Evolutionary conservation across 257 asterid species (phyloP), one percentile per base, ranked within the genome.

Genomic region (Nemophila menziesii): DNA sequence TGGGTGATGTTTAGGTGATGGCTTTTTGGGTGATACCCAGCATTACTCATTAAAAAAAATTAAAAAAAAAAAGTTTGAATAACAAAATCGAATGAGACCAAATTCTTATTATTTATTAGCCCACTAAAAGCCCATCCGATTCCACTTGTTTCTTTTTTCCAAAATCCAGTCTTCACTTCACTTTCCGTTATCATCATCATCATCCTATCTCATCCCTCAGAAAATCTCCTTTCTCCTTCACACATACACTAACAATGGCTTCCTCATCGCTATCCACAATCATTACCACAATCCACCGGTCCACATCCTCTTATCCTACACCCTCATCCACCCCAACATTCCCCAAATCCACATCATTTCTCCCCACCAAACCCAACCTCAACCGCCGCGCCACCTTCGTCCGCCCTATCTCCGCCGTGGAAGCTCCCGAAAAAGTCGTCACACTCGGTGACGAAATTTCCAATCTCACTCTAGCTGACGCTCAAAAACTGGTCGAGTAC

Each of bases 401-500:
- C 66, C 78, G 73, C 55, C 90, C 80, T 8, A 39, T 81, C 38
- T 46, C 79, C 50, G 93, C 93, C 67, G 86, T 82, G 20, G 93
- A 77, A 0, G 93, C 97, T 1, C 93, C 97, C 0, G 95, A 82
- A 17, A 79, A 82, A n/a, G 92, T 87, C 42, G 72, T 82, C 29
- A 68, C 61, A 11, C 77, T 86, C 43, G 97, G 93, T 1, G 82
- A 86, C 69, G 85, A 86, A 67, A 79, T 86, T 42, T 82, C 97
- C 13, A 63, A 48, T 59, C 68, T 86, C 5, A 70, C 97, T 26
- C 79, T 86, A n/a, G 71, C 93, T 33, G 94, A 80, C 38, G 97
- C 97, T 0, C 97, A 87, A 68, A 87, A 80, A 44, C 97, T 87
- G 56, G 97, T 87, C 20, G 95, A 87, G 71, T 87, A 82, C 55